These are phyloP conservation scores for Tolypocladium sp. DNA, from an alignment of 2,329 filamentous ascomycete genomes.

Conservation along the genomic window DNA sequence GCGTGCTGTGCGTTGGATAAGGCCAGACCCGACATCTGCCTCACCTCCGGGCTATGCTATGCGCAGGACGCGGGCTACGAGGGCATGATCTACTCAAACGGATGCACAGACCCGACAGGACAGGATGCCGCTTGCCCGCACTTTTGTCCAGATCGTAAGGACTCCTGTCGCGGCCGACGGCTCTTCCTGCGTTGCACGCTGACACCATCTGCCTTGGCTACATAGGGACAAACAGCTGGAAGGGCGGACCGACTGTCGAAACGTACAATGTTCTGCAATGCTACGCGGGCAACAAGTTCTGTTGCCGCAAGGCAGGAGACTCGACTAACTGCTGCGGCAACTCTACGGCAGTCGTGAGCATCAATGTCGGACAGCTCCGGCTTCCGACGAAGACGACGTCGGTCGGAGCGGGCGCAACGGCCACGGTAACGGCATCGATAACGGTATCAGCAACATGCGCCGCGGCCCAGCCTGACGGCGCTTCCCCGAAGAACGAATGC, in stretches of 20 bases:
- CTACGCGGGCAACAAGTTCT: slow-evolving; percentile 6
- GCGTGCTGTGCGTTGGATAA: slow-evolving; percentile 11
- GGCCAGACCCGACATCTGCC: slow-evolving; percentile 9
- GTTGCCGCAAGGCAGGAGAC: slow-evolving; percentile 7
- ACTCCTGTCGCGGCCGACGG: not conserved
- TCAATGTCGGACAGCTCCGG: slow-evolving; percentile 1
- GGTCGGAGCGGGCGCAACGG: not conserved
- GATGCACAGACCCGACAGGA: slow-evolving; percentile 11
- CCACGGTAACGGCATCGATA: not conserved
- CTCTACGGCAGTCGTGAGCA: not conserved
- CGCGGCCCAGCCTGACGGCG: not conserved
- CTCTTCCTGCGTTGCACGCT: not conserved
- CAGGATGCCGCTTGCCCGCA: slow-evolving; percentile 7
- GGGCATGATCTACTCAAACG: slow-evolving; percentile 11
- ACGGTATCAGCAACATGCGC: not conserved
- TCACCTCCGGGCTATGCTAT: slow-evolving; percentile 11
- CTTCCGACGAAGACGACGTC: not conserved
- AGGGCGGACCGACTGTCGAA: not conserved
- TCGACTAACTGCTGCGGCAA: slow-evolving; percentile 9
- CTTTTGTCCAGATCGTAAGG: slow-evolving; percentile 6
- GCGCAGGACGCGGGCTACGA: slow-evolving; percentile 5
- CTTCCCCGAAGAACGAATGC: slow-evolving; percentile 1
- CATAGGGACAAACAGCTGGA: slow-evolving; percentile 4
- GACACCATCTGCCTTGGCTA: not conserved
- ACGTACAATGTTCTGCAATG: slow-evolving; percentile 11